Percentiles rank a stretch among this genome's conserved stretches.
These are phyloP conservation scores for Spathaspora sp. DNA, from an alignment of 1,139 yeast species.

Conservation along the genomic window DNA sequence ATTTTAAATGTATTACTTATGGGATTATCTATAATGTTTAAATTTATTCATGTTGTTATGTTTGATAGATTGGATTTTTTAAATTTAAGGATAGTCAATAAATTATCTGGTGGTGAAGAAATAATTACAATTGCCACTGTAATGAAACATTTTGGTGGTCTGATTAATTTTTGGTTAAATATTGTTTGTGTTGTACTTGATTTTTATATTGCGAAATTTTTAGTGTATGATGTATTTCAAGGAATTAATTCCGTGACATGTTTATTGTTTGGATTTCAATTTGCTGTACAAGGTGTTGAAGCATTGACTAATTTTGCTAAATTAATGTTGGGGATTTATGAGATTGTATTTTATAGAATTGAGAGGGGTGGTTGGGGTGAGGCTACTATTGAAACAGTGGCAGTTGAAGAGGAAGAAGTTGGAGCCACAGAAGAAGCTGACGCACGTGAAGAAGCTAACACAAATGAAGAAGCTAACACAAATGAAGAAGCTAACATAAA, in stretches of 20 bases:
- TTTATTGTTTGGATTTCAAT: conserved; percentile 72
- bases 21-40: conserved; percentile 51
- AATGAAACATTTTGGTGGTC: conserved; percentile 8
- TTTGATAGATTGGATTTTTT: conserved; percentile 61
- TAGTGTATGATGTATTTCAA: conserved; percentile 59
- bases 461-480: conserved; percentile 50
- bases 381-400: background rate
- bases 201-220: conserved; percentile 49
- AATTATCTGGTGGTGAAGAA: conserved; percentile 21
- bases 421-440: conserved; percentile 17
- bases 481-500: conserved; percentile 41
- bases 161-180: conserved; percentile 28
- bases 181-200: conserved; percentile 49
- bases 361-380: conserved; percentile 13
- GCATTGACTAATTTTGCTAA: conserved; percentile 49
- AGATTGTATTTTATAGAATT: conserved; percentile 37
- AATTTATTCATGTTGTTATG: conserved; percentile 74
- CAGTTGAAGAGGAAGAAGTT: conserved; percentile 8
- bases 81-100: conserved; percentile 35
- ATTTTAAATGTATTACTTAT: conserved; percentile 46
- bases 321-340: conserved; percentile 56
- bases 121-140: conserved; percentile 15
- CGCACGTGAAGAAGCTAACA: conserved; percentile 27
- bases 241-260: conserved; percentile 52
- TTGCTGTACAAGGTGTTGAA: conserved; percentile 63